These are phyloP conservation scores for Kurtzmaniella quercitrusa DNA, from an alignment of 1,139 yeast species.

Conservation along the genomic window DNA sequence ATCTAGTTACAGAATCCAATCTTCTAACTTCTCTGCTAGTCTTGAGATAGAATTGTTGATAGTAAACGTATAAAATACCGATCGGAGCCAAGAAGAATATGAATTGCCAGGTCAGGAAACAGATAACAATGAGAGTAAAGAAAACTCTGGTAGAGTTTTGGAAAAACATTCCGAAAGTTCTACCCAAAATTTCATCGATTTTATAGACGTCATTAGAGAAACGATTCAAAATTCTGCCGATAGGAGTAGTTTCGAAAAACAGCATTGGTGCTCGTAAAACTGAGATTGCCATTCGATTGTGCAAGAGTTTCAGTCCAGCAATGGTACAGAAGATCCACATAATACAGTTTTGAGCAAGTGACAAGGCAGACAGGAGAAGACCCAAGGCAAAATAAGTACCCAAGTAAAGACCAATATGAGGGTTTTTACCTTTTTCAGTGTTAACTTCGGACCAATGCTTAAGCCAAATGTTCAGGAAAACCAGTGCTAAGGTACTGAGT, in stretches of 20 bases:
- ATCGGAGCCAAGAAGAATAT: slow-evolving; percentile 68
- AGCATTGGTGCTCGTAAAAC: slow-evolving; percentile 95
- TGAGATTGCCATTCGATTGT: slow-evolving; percentile 70
- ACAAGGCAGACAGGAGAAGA: slow-evolving; percentile 46
- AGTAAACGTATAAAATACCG: slow-evolving; percentile 66
- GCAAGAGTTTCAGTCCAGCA: slow-evolving; percentile 74
- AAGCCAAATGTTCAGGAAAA: slow-evolving; percentile 74
- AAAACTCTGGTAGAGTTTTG: slow-evolving; percentile 67
- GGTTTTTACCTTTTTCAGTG: slow-evolving; percentile 63
- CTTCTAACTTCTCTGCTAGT: slow-evolving; percentile 95
- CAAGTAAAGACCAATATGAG: slow-evolving; percentile 63
- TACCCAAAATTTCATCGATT: slow-evolving; percentile 81
- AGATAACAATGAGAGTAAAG: slow-evolving; percentile 77
- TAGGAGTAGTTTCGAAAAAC: slow-evolving; percentile 94
- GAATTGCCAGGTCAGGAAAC: slow-evolving; percentile 87
- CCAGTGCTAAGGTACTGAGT: slow-evolving; percentile 53
- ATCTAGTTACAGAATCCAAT: slow-evolving; percentile 85
- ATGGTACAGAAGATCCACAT: slow-evolving; percentile 85
- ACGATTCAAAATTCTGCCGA: slow-evolving; percentile 90
- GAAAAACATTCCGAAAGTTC: slow-evolving; percentile 83
- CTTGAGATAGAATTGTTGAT: slow-evolving; percentile 83
- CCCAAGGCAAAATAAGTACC: slow-evolving; percentile 78
- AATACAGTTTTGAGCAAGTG: slow-evolving; percentile 62
- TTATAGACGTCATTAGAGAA: slow-evolving; percentile 92
- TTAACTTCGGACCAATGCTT: slow-evolving; percentile 97